Base-by-base conservation (phyloP, 2,329 filamentous ascomycete species). In the Clarireedia sp. region DNA sequence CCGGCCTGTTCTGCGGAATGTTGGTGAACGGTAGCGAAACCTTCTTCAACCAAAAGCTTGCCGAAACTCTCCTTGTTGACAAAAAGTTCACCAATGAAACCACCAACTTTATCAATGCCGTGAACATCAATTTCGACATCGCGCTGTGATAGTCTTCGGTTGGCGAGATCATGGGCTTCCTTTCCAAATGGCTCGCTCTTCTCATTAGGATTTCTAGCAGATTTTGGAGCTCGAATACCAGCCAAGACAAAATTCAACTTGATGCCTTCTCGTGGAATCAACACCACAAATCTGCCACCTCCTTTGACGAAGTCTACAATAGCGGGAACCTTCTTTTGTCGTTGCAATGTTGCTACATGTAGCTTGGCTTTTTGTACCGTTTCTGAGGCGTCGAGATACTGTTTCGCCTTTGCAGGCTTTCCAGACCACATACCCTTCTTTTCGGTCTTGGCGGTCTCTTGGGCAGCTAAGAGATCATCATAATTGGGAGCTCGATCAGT, bases 291-390 rank as follows among this genome's bases (percentile, higher is more conserved):
- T 63, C 94, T 83, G 41, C 91, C 95, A 29, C 89, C 94, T n/a
- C 90, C 89, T 74, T 97, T 96, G 76, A 95, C 94, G 71, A 95
- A 99, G 71, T 99, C 94, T 43, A 99, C 90, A 63, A 99, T 79
- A 10, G 88, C 94, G 7, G 94, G 90, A 3, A 97, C 86, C 72
- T 89, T 92, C 78, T 90, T 92, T 71, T 96, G 91, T 53, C 92
- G 83, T 59, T 94, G 89, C 33, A 99, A 79, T 21, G 90, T 85
- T 10, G 89, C 87, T 38, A 95, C 80, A 71, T 96, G 90, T 53
- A 96, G 86, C 79, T 96, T 97, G 60, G 94, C 94, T 74, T 96
- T 96, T 70, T 97, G 92, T 6, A 92, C 74, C 58, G 81, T 91
- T 71, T 97, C 94, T 5, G 91, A 96, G 68, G 92, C 90, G 70